phyloP scores from a whole-genome alignment of 306 rosid genomes.

The Acacia melanoxylon region DNA sequence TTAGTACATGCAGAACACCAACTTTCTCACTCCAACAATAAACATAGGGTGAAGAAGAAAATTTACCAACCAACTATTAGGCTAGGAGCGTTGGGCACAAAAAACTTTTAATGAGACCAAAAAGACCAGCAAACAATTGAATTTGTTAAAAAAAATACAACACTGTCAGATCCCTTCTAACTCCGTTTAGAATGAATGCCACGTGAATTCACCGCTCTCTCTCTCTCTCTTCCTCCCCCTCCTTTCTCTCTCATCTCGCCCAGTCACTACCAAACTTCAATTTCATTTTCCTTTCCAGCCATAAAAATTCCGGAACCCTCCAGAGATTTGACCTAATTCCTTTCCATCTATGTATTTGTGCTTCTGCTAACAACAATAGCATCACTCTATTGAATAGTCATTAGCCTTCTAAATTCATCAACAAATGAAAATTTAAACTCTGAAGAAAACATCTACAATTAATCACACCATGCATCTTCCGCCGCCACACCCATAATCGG shows the following conservation, averaged over 20 bases:
- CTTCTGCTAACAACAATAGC: neutral
- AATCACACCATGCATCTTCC: neutral
- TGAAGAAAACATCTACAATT: neutral
- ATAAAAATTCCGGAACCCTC: conserved; percentile 1
- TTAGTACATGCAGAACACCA: too few relatives aligned
- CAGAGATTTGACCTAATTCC: neutral
- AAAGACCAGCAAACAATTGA: too few relatives aligned
- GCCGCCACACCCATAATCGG: neutral
- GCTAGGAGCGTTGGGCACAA: too few relatives aligned
- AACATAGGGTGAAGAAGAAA: too few relatives aligned
- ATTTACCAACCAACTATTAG: too few relatives aligned
- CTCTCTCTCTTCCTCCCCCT: too few relatives aligned
- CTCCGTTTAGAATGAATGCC: too few relatives aligned
- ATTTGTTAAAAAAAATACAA: too few relatives aligned
- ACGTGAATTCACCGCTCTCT: conserved; percentile 11
- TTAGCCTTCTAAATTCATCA: neutral
- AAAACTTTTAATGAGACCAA: too few relatives aligned
- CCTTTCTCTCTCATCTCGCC: neutral
- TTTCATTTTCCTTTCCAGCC: neutral
- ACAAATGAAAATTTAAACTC: neutral
- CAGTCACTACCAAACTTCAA: neutral
- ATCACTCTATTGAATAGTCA: neutral
- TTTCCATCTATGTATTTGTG: neutral
- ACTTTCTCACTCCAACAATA: too few relatives aligned
- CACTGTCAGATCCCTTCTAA: too few relatives aligned